These are phyloP conservation scores for Dissophora globulifera DNA, from an alignment of 192 early-diverging fungal species.

Conservation along the genomic window DNA sequence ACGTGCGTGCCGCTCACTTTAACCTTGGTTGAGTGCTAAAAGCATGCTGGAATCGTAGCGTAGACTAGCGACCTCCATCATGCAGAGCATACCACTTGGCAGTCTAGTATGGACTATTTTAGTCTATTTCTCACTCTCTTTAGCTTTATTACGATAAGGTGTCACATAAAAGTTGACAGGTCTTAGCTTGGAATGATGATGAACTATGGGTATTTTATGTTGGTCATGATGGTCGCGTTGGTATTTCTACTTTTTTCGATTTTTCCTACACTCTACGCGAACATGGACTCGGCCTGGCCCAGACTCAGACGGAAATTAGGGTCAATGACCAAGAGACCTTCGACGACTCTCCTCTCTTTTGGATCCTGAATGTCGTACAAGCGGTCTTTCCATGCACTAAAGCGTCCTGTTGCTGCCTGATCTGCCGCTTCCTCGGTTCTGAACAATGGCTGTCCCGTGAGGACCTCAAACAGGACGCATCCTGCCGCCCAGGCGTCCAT, in stretches of 20 bases:
- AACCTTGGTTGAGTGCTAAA: no score
- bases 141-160: no score
- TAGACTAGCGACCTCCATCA: no score
- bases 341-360: slow-evolving; percentile 32
- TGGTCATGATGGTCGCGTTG: neutral
- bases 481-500: slow-evolving; percentile 54
- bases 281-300: slow-evolving; percentile 29
- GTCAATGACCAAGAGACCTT: slow-evolving; percentile 40
- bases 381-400: slow-evolving; percentile 54
- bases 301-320: slow-evolving; percentile 38
- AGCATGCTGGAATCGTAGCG: no score
- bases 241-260: slow-evolving; percentile 6
- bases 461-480: slow-evolving; percentile 48
- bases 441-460: slow-evolving; percentile 47
- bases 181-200: no score
- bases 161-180: no score
- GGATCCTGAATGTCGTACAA: slow-evolving; percentile 28
- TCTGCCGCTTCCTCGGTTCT: slow-evolving; percentile 52
- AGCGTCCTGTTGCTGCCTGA: slow-evolving; percentile 38
- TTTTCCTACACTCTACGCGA: slow-evolving; percentile 12
- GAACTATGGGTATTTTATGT: no score
- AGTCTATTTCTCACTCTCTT: no score
- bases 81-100: no score
- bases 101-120: no score
- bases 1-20: neutral